These are phyloP conservation scores for Arthrocladium fulminans DNA, from an alignment of 2,329 filamentous ascomycete genomes.

Conservation along the genomic window DNA sequence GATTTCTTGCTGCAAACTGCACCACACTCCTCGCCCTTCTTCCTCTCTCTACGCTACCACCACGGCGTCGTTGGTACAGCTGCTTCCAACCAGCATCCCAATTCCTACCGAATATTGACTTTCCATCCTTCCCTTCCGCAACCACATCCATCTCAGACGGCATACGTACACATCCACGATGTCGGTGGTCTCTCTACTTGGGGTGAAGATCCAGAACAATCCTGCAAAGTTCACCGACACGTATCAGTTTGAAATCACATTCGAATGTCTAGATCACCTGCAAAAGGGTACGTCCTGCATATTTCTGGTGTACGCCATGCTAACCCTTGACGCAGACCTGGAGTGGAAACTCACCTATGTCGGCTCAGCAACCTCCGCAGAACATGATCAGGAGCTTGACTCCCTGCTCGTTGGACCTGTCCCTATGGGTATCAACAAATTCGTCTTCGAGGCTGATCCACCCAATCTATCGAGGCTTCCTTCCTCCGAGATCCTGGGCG, in stretches of 20 bases:
- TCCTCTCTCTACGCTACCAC: too few species aligned
- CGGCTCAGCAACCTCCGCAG: constrained; percentile 90
- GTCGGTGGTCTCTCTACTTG: constrained; percentile 93
- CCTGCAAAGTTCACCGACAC: constrained; percentile 85
- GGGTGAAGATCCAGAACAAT: constrained; percentile 95
- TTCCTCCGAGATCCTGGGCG: constrained; percentile 87
- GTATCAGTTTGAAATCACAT: constrained; percentile 97
- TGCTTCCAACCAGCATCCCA: too few species aligned
- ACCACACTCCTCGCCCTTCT: too few species aligned
- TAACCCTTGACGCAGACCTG: constrained; percentile 54
- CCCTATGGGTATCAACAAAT: constrained; percentile 96
- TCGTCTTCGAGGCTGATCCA: constrained; percentile 90
- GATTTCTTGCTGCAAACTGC: too few species aligned
- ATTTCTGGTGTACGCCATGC: background rate
- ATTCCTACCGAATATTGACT: too few species aligned
- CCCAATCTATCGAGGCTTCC: constrained; percentile 87
- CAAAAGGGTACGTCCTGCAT: constrained; percentile 63
- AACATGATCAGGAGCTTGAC: constrained; percentile 97
- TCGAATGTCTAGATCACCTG: constrained; percentile 89
- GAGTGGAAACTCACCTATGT: constrained; percentile 99
- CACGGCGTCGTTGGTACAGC: too few species aligned
- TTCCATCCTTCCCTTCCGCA: constrained; percentile 8
- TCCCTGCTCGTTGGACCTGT: constrained; percentile 95
- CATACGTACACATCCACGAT: constrained; percentile 44
- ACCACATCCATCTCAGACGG: constrained; percentile 18